Evolutionary conservation across 1,284 basidiomycete species (phyloP), one percentile per base, ranked within the genome.

Genomic region (Ceratobasidium theobromae): DNA sequence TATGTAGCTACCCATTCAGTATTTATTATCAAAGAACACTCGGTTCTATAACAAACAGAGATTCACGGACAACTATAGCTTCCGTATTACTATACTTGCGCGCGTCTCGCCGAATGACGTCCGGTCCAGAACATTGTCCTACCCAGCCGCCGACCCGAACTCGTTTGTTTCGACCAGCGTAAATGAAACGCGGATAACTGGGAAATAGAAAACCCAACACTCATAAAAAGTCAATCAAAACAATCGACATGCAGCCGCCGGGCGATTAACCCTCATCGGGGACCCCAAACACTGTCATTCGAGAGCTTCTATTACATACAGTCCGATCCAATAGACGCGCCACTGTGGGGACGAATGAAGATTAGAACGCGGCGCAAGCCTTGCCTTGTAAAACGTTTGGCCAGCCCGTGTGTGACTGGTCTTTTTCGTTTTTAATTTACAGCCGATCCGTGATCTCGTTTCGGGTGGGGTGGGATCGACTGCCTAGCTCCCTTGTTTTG

Each of bases 101-200:
- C 5, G 21, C 45, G 21, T 62, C 58, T 62, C 33, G 18, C 58
- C 58, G 58, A 62, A 16, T 25, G 4, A 27, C 48, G 12, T 14
- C 27, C 58, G 58, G 58, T 28, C 33, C 23, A 51, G 32, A 14
- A 28, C 9, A 12, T 23, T 46, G 12, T 8, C 14, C 46, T 25
- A n/a, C n/a, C 18, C 52, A 41, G 16, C 27, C 45, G 32, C 57
- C 45, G 57, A 60, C 21, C 16, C 16, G 57, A 18, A 14, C 57
- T 21, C 57, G 49, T 16, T 18, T 33, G n/a, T 32, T 33, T n/a
- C n/a, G n/a, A n/a, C n/a, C n/a, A n/a, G n/a, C n/a, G n/a, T n/a
- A n/a, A n/a, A n/a, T n/a, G n/a, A n/a, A n/a, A n/a, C n/a, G n/a
- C n/a, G n/a, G n/a, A n/a, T n/a, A n/a, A n/a, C n/a, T n/a, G n/a